phyloP scores from a whole-genome alignment of 257 asterid species.

The Leptodermis oblonga region DNA sequence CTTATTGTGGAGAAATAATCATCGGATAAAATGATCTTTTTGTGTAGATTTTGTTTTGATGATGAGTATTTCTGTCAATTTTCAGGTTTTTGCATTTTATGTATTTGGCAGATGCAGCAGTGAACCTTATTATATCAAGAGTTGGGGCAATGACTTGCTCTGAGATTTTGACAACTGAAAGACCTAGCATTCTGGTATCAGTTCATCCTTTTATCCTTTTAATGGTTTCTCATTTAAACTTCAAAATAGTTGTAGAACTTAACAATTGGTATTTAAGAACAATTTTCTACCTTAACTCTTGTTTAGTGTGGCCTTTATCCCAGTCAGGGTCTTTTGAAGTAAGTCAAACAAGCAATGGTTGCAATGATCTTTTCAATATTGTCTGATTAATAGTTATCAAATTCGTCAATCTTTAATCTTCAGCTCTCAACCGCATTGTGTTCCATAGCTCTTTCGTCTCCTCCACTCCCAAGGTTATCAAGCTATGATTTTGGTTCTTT shows the following conservation, averaged over 20 bases:
- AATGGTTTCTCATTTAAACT: neutral
- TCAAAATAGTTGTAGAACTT: neutral
- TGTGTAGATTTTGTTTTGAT: conserved; percentile 4
- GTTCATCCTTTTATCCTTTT: neutral
- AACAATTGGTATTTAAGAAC: neutral
- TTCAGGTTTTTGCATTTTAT: conserved; percentile 50
- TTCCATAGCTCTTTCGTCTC: neutral
- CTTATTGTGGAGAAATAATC: too few species aligned
- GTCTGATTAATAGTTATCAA: too few species aligned
- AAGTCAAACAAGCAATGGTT: too few species aligned
- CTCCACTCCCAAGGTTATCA: conserved; percentile 10
- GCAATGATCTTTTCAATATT: too few species aligned
- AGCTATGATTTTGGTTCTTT: neutral
- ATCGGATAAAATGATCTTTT: neutral
- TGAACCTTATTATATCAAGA: conserved; percentile 52
- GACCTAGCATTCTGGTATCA: conserved; percentile 54
- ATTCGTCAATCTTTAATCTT: neutral
- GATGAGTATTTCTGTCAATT: conserved; percentile 17
- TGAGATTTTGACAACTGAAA: conserved; percentile 56
- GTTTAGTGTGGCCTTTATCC: neutral
- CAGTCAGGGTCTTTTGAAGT: too few species aligned
- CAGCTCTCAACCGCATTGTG: neutral
- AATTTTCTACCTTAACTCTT: neutral
- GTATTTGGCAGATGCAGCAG: conserved; percentile 59
- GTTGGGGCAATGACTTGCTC: conserved; percentile 63